Evolutionary conservation across 192 early-diverging fungal genomes (phyloP), one percentile per base, ranked within the genome.

Genomic region (Jimgerdemannia flammicorona): DNA sequence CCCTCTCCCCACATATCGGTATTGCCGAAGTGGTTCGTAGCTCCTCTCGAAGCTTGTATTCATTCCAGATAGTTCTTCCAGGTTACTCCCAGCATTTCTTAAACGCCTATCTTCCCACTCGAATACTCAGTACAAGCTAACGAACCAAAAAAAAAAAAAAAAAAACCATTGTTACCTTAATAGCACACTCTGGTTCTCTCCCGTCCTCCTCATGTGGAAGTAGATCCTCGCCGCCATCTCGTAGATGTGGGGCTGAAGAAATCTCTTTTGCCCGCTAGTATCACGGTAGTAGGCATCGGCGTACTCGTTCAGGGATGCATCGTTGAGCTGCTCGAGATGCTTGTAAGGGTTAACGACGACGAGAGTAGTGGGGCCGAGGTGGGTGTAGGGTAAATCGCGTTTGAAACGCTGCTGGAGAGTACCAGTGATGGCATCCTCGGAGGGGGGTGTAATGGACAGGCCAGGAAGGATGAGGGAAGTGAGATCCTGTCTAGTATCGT

Each of bases 111-210:
- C n/a, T n/a, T n/a, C n/a, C n/a, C n/a, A n/a, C n/a, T n/a, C n/a
- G n/a, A n/a, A n/a, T n/a, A n/a, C n/a, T n/a, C n/a, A n/a, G n/a
- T n/a, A n/a, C n/a, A n/a, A n/a, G n/a, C n/a, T n/a, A n/a, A n/a
- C n/a, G n/a, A n/a, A n/a, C n/a, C n/a, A 54, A 54, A 54, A 54
- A 54, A 54, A 54, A 54, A 54, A 54, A 54, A 54, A 11, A 54
- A 4, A 11, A 54, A 54, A 54, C 49, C 49, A 54, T 4, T 7
- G 4, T 73, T 84, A 85, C 89, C 87, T 92, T 68, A 93, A 79
- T 10, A 94, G 77, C 19, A 94, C 81, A 42, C 81, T 79, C 74
- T 94, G 93, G 81, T 94, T 92, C 77, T 93, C 86, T 3, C 90
- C 90, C 6, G 89, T 84, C 71, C 92, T 78, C 72, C 92, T 79